Evolutionary conservation across 2,329 filamentous ascomycete species (phyloP).

Genomic region (Dothideomycetidae sp.): DNA sequence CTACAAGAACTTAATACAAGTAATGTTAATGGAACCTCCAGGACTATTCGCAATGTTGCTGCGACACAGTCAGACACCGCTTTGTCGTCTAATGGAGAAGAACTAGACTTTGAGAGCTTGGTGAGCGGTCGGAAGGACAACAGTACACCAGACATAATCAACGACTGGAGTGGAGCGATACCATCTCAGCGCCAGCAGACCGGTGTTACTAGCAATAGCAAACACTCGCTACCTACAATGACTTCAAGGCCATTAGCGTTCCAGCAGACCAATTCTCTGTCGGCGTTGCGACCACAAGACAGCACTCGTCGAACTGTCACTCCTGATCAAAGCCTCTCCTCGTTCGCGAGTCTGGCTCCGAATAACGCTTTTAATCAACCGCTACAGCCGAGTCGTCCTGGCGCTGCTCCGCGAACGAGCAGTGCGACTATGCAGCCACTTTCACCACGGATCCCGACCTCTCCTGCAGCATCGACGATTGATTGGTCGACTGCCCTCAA

Average conservation of each 20-base stretch:
- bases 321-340: constrained; percentile 21
- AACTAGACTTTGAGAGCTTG: constrained; percentile 74
- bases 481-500: constrained; percentile 36
- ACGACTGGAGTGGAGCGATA: constrained; percentile 28
- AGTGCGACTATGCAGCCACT: constrained; percentile 11
- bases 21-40: constrained; percentile 19
- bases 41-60: constrained; percentile 45
- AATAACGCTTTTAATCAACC: constrained; percentile 21
- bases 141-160: constrained; percentile 26
- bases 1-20: constrained; percentile 65
- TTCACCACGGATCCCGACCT: constrained; percentile 14
- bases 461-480: constrained; percentile 27
- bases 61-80: constrained; percentile 21
- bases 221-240: not conserved
- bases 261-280: constrained; percentile 10
- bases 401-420: constrained; percentile 9
- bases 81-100: constrained; percentile 31
- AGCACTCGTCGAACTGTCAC: constrained; percentile 19
- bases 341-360: constrained; percentile 23
- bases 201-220: constrained; percentile 4
- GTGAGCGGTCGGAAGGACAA: constrained; percentile 58
- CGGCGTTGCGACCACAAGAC: constrained; percentile 12
- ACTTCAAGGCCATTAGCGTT: not conserved
- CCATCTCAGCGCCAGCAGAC: constrained; percentile 16
- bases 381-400: constrained; percentile 19